A percentile compares a stretch with the other conserved stretches of the same genome.
phyloP scores from a whole-genome alignment of 805 yeast genomes.

The Saturnispora sekii region DNA sequence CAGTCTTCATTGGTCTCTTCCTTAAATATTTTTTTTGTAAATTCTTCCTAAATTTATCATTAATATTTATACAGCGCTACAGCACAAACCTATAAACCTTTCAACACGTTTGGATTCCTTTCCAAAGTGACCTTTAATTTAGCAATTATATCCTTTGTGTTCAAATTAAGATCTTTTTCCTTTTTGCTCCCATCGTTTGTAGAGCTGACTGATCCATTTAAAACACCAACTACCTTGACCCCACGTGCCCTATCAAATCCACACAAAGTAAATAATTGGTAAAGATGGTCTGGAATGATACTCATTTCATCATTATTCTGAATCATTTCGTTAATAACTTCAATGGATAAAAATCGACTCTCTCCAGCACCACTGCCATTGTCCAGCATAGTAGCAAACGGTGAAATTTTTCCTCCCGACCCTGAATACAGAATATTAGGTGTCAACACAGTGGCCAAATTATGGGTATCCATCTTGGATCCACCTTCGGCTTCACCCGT shows the following conservation, averaged over 20 bases:
- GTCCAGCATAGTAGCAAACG: constrained; percentile 6
- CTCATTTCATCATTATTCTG: constrained; percentile 73
- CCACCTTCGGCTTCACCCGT: constrained; percentile 67
- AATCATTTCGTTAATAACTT: constrained; percentile 76
- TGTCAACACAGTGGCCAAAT: constrained; percentile 88
- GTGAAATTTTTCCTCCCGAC: neutral
- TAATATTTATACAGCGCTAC: neutral
- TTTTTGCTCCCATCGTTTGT: constrained; percentile 12
- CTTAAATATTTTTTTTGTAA: too few species aligned
- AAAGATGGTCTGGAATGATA: constrained; percentile 60
- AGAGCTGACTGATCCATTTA: constrained; percentile 2
- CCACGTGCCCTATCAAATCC: constrained; percentile 26
- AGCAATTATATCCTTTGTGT: constrained; percentile 32
- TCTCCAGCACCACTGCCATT: constrained; percentile 38
- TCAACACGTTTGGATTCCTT: neutral
- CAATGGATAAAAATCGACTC: constrained; percentile 80
- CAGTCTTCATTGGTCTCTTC: too few species aligned
- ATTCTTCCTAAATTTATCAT: too few species aligned
- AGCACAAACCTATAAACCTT: neutral
- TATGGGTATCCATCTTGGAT: constrained; percentile 93
- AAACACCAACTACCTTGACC: neutral
- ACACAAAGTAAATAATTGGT: constrained; percentile 38
- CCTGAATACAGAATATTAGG: constrained; percentile 74
- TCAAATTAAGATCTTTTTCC: constrained; percentile 14
- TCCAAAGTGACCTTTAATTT: constrained; percentile 19